Percentiles rank a stretch among this genome's conserved stretches.
Evolutionary conservation across 2,329 filamentous ascomycete species (phyloP).

Genomic region (Paecilomyces formosus): DNA sequence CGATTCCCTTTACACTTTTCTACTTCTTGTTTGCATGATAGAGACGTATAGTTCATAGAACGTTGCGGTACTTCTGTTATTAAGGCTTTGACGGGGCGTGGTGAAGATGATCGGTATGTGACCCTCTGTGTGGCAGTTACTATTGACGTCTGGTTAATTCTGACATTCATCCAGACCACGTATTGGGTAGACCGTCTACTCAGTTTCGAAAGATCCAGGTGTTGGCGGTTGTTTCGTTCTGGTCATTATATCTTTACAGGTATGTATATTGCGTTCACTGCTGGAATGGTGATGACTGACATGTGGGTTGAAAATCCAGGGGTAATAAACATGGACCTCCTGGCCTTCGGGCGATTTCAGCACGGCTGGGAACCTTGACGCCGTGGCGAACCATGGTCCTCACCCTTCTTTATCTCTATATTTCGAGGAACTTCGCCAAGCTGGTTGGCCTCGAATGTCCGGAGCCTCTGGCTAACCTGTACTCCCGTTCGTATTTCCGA

Average conservation of each 20-base stretch:
- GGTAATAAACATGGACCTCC: slow-evolving; percentile 87
- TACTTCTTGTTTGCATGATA: not conserved
- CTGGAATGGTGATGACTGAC: not conserved
- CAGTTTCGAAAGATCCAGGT: slow-evolving; percentile 92
- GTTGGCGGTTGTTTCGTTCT: slow-evolving; percentile 82
- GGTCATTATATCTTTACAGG: slow-evolving; percentile 77
- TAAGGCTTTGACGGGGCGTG: not conserved
- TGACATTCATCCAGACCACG: slow-evolving; percentile 57
- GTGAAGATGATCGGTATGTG: not conserved
- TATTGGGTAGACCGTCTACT: slow-evolving; percentile 80
- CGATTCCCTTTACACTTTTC: not conserved
- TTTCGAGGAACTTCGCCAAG: slow-evolving; percentile 87
- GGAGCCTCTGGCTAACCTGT: slow-evolving; percentile 89
- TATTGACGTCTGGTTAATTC: not conserved
- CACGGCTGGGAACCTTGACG: slow-evolving; percentile 63
- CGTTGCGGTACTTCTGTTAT: not conserved
- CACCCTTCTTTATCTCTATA: slow-evolving; percentile 85
- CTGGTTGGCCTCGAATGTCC: slow-evolving; percentile 85
- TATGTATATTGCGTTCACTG: slow-evolving; percentile 35
- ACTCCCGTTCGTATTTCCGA: slow-evolving; percentile 84
- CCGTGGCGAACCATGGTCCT: slow-evolving; percentile 84
- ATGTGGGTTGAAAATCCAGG: slow-evolving; percentile 37
- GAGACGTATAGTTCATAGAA: not conserved
- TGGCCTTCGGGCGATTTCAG: slow-evolving; percentile 61
- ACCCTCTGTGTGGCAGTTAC: not conserved